phyloP scores from a whole-genome alignment of 352 stramenopile species.

The Pythium biforme region DNA sequence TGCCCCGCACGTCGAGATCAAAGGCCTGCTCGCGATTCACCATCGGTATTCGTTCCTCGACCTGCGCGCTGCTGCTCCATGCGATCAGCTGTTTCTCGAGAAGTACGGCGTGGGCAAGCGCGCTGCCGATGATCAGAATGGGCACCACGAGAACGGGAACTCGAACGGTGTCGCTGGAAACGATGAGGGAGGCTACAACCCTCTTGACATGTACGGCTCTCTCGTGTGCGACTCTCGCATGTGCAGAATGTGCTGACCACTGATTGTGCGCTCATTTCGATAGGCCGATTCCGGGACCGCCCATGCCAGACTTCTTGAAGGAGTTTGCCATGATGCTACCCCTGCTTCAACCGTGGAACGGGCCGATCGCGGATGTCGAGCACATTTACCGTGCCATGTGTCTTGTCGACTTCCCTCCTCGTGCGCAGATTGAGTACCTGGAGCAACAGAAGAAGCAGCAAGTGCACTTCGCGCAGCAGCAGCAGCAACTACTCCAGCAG shows the following conservation, averaged over 20 bases:
- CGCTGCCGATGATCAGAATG: slow-evolving; percentile 12
- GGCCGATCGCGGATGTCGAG: slow-evolving; percentile 82
- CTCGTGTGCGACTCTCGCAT: neutral
- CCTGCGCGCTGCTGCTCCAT: slow-evolving; percentile 49
- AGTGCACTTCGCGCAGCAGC: slow-evolving; percentile 59
- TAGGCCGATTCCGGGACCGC: slow-evolving; percentile 70
- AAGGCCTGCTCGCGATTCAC: slow-evolving; percentile 72
- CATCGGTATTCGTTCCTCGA: slow-evolving; percentile 85
- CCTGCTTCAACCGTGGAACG: slow-evolving; percentile 82
- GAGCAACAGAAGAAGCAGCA: slow-evolving; percentile 49
- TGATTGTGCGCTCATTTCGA: neutral
- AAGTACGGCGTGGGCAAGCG: slow-evolving; percentile 62
- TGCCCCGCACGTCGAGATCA: slow-evolving; percentile 73
- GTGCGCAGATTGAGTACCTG: slow-evolving; percentile 67
- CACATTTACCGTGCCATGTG: slow-evolving; percentile 85
- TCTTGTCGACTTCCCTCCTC: slow-evolving; percentile 76
- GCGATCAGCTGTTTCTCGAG: slow-evolving; percentile 76
- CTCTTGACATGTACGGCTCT: slow-evolving; percentile 14
- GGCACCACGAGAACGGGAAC: slow-evolving; percentile 17
- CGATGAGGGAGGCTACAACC: slow-evolving; percentile 4
- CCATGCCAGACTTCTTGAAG: slow-evolving; percentile 83
- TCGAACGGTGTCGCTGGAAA: slow-evolving; percentile 2
- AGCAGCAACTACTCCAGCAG: slow-evolving; percentile 57
- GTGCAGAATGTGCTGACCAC: neutral
- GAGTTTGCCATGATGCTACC: slow-evolving; percentile 81